These are phyloP conservation scores for Takashimella tepidaria DNA, from an alignment of 1,284 basidiomycete species.

Conservation along the genomic window DNA sequence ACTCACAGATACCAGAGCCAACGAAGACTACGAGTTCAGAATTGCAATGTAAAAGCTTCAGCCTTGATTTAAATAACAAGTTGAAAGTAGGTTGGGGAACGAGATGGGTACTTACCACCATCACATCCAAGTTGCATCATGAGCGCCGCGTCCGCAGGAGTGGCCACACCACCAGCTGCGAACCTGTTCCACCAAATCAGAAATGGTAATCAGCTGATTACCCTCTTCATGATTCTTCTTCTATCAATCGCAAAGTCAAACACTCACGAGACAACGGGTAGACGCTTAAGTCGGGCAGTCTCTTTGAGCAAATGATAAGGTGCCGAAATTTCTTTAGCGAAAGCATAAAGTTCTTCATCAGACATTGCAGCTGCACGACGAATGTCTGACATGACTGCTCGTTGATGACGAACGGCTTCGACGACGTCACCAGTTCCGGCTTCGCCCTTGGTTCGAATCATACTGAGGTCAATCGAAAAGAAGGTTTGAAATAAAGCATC, in stretches of 20 bases:
- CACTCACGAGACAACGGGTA: conserved; percentile 68
- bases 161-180: conserved; percentile 95
- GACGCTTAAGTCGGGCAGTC: conserved; percentile 82
- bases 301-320: conserved; percentile 98
- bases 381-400: conserved; percentile 79
- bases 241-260: neutral
- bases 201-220: no score
- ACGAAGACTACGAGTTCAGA: conserved; percentile 78
- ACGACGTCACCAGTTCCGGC: conserved; percentile 98
- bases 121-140: conserved; percentile 99
- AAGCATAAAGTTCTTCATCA: conserved; percentile 93
- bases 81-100: no score
- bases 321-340: conserved; percentile 85
- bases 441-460: conserved; percentile 95
- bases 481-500: neutral
- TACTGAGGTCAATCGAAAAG: conserved; percentile 21
- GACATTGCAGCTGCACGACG: conserved; percentile 77
- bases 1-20: conserved; percentile 87
- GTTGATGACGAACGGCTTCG: conserved; percentile 90
- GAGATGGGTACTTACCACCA: conserved; percentile 81
- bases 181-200: conserved; percentile 59
- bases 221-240: no score
- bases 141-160: conserved; percentile 90
- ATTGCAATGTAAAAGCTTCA: no score
- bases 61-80: no score